phyloP scores from a whole-genome alignment of 2,329 filamentous ascomycete genomes.

The Zasmidium angulare region DNA sequence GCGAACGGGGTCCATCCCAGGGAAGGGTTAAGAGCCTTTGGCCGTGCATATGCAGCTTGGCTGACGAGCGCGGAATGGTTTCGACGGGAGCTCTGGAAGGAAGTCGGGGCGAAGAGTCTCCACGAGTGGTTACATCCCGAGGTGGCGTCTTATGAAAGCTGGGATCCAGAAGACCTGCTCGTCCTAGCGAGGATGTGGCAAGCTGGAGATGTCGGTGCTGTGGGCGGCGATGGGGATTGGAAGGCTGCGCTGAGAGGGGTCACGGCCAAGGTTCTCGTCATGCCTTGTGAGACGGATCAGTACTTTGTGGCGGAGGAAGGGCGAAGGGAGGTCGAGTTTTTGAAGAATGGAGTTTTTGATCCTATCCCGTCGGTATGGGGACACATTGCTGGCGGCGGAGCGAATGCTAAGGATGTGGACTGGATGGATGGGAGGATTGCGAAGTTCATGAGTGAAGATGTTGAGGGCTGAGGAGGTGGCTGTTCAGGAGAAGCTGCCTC shows the following conservation, averaged over 20 bases:
- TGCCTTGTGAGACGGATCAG: conserved; percentile 4
- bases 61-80: conserved; percentile 7
- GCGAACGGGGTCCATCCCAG: not conserved
- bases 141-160: not conserved
- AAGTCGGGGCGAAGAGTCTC: not conserved
- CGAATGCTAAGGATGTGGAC: not conserved
- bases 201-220: not conserved
- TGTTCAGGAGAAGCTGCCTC: not conserved
- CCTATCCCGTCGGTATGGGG: conserved; percentile 1
- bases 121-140: conserved; percentile 2
- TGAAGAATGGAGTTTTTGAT: conserved; percentile 1
- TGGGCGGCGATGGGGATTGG: conserved; percentile 1
- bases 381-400: conserved; percentile 4
- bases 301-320: conserved; percentile 1
- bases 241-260: not conserved
- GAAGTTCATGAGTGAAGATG: not conserved
- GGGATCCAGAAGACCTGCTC: conserved; percentile 5
- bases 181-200: conserved; percentile 10
- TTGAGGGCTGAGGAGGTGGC: not conserved
- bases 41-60: conserved; percentile 1
- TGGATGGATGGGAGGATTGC: not conserved
- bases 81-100: conserved; percentile 1
- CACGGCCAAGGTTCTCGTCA: conserved; percentile 2
- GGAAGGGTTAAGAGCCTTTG: conserved; percentile 1
- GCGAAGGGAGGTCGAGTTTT: not conserved